phyloP scores from a whole-genome alignment of 129 eudicot species.

The Flaveria ramosissima region DNA sequence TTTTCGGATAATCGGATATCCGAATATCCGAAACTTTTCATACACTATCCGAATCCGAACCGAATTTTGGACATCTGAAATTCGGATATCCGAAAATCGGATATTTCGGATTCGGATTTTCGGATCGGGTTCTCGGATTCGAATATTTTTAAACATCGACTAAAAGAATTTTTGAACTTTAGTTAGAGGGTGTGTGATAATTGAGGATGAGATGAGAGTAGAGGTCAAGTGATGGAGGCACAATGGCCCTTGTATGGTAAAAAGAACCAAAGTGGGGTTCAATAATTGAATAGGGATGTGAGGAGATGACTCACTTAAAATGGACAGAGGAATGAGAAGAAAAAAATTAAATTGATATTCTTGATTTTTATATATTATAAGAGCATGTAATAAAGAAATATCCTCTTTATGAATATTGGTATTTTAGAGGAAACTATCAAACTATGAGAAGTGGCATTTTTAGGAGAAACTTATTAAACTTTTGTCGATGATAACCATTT shows the following conservation, averaged over 20 bases:
- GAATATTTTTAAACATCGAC: too few species aligned
- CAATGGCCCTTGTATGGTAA: slow-evolving; percentile 34
- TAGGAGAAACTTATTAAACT: too few species aligned
- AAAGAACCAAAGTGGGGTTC: slow-evolving; percentile 30
- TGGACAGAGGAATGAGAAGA: slow-evolving; percentile 25
- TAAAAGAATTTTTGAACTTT: slow-evolving; percentile 6
- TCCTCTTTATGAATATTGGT: not conserved
- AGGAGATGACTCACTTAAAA: slow-evolving; percentile 34
- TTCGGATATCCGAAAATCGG: too few species aligned
- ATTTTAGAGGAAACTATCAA: too few species aligned
- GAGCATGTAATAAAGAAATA: not conserved
- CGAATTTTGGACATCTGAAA: too few species aligned
- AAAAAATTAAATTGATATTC: not conserved
- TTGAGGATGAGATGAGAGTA: slow-evolving; percentile 24
- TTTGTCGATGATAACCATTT: too few species aligned
- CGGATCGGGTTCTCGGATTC: too few species aligned
- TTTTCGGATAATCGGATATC: too few species aligned
- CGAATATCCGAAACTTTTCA: too few species aligned
- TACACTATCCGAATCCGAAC: too few species aligned
- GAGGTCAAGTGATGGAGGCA: slow-evolving; percentile 33
- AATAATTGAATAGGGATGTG: slow-evolving; percentile 33
- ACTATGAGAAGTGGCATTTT: too few species aligned
- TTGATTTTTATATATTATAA: not conserved
- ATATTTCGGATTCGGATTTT: too few species aligned
- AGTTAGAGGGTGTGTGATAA: slow-evolving; percentile 4